Percentiles rank a stretch among this genome's conserved stretches.
phyloP scores from a whole-genome alignment of 371 early-diverging fungal genomes.

The Mycotypha africana region DNA sequence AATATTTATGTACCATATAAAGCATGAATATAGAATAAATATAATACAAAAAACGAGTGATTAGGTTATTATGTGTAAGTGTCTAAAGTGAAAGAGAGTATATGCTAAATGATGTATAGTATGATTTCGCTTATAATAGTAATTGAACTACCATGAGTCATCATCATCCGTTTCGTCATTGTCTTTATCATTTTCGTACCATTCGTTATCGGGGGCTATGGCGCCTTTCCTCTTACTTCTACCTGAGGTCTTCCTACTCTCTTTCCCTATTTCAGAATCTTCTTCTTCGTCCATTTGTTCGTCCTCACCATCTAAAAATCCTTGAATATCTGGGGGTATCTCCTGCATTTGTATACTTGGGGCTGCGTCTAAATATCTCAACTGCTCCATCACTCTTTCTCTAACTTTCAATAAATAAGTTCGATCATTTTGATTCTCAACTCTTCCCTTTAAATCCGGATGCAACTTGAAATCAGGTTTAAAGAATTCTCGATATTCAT shows the following conservation, averaged over 20 bases:
- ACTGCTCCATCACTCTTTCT: conserved; percentile 83
- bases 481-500: conserved; percentile 75
- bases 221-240: too few species aligned
- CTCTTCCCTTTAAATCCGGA: conserved; percentile 68
- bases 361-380: conserved; percentile 84
- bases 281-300: conserved; percentile 50
- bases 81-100: too few species aligned
- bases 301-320: conserved; percentile 61
- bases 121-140: too few species aligned
- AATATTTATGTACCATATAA: too few species aligned
- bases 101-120: too few species aligned
- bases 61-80: too few species aligned
- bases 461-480: conserved; percentile 84
- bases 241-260: conserved; percentile 22
- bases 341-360: conserved; percentile 98
- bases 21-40: too few species aligned
- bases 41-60: too few species aligned
- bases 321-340: conserved; percentile 76
- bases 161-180: too few species aligned
- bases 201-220: conserved; percentile 27
- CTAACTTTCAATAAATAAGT: conserved; percentile 77
- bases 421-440: conserved; percentile 89
- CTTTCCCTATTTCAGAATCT: conserved; percentile 50
- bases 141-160: too few species aligned
- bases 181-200: conserved; percentile 43